Evolutionary conservation across 2,329 filamentous ascomycete species (phyloP).

Genomic region (Fusarium siculi): DNA sequence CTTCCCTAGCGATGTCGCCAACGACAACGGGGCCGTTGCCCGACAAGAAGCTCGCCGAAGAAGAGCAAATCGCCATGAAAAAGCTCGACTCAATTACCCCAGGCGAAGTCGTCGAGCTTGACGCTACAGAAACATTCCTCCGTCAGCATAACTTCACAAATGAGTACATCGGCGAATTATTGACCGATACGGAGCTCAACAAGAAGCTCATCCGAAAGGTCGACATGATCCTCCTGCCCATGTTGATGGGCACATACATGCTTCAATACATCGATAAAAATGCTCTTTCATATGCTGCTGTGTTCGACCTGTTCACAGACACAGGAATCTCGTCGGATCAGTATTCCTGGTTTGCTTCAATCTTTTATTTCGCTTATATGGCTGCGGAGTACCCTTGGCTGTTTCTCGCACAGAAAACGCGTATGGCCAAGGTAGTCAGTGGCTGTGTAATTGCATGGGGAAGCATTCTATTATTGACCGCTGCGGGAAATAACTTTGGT

Average conservation of each 20-base stretch:
- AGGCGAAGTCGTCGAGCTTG: conserved; percentile 31
- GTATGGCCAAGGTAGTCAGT: conserved; percentile 49
- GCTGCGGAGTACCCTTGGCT: conserved; percentile 54
- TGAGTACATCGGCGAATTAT: conserved; percentile 34
- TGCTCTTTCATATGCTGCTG: conserved; percentile 61
- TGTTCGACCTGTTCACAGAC: conserved; percentile 63
- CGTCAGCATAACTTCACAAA: conserved; percentile 36
- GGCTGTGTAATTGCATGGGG: conserved; percentile 51
- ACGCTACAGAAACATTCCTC: conserved; percentile 34
- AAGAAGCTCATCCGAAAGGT: conserved; percentile 52
- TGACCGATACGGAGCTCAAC: conserved; percentile 21
- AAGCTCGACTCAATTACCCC: conserved; percentile 27
- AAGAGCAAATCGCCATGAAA: conserved; percentile 26
- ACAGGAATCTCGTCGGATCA: conserved; percentile 57
- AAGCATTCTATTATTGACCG: conserved; percentile 55
- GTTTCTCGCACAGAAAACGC: conserved; percentile 49
- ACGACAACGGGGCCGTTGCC: background rate
- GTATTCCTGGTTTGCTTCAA: conserved; percentile 63
- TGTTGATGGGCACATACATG: conserved; percentile 60
- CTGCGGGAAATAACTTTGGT: conserved; percentile 53
- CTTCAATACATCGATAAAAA: conserved; percentile 67
- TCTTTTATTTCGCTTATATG: conserved; percentile 65
- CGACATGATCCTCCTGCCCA: conserved; percentile 60
- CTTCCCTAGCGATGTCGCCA: background rate
- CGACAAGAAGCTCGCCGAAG: conserved; percentile 6